Evolutionary conservation across 768 basidiomycete genomes (phyloP).

Genomic region (Lenzites betulinus): DNA sequence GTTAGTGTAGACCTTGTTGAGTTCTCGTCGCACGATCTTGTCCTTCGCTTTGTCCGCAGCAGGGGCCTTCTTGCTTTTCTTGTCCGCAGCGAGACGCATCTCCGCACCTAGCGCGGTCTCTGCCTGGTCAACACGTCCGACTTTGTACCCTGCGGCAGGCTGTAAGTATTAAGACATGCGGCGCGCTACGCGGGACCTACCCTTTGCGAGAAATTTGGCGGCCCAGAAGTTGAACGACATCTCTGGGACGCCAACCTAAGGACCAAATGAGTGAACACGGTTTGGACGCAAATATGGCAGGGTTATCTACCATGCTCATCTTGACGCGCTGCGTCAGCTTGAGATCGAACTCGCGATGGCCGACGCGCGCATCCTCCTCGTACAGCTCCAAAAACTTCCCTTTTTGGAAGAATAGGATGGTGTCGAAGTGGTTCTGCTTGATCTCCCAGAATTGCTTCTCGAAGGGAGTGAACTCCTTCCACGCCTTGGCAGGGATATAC

Average conservation of each 20-base stretch:
- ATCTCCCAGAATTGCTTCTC: constrained; percentile 80
- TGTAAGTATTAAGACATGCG: not conserved
- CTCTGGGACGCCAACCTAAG: constrained; percentile 92
- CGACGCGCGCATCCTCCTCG: constrained; percentile 92
- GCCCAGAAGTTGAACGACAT: constrained; percentile 92
- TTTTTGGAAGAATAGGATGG: constrained; percentile 98
- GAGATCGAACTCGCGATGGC: constrained; percentile 93
- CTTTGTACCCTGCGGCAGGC: constrained; percentile 70
- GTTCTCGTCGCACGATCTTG: constrained; percentile 80
- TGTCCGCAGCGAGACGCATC: constrained; percentile 84
- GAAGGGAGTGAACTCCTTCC: constrained; percentile 90
- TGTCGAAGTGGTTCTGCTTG: constrained; percentile 97
- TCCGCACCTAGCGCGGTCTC: constrained; percentile 98
- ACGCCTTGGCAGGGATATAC: constrained; percentile 72
- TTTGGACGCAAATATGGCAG: not conserved
- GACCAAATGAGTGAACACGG: not conserved
- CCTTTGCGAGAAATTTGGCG: constrained; percentile 85
- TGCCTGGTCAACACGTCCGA: constrained; percentile 94
- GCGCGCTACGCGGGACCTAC: constrained; percentile 34
- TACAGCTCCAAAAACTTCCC: constrained; percentile 95
- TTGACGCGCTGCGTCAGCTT: constrained; percentile 92
- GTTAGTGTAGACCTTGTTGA: constrained; percentile 95
- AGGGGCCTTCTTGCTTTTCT: constrained; percentile 43
- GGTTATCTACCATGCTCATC: constrained; percentile 90
- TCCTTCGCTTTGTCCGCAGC: constrained; percentile 60